Percentiles rank a stretch among this genome's conserved stretches.
Conservation (phyloP, 148 eudicot genomes). For the Camellia sinensis region DNA sequence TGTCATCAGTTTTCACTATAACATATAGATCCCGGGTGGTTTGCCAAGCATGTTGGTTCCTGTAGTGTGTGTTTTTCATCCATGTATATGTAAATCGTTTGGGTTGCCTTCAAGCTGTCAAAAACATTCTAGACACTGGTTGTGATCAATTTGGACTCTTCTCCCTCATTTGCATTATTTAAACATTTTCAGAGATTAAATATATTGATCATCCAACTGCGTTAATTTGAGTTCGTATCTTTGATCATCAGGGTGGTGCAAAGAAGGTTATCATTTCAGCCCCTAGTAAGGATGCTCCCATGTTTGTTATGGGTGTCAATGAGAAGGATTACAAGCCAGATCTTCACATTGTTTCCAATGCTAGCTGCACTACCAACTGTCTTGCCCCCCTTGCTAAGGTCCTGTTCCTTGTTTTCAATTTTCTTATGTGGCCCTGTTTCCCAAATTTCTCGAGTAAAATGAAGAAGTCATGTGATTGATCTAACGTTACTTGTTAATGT, state of each 20-base stretch:
- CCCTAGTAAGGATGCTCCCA: slow-evolving; percentile 66
- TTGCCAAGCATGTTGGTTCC: neutral
- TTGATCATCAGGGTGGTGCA: slow-evolving; percentile 52
- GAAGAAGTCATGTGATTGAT: neutral
- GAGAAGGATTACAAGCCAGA: slow-evolving; percentile 62
- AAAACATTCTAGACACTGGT: neutral
- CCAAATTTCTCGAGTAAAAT: neutral
- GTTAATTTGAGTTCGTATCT: neutral
- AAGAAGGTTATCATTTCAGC: slow-evolving; percentile 66
- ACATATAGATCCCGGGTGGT: neutral
- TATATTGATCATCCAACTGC: neutral
- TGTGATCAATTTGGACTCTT: slow-evolving; percentile 1
- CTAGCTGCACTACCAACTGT: slow-evolving; percentile 55
- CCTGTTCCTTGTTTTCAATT: neutral
- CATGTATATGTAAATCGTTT: neutral
- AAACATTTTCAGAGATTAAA: neutral
- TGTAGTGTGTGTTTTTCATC: neutral
- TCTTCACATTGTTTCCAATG: slow-evolving; percentile 57
- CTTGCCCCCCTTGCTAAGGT: slow-evolving; percentile 51
- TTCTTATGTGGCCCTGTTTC: neutral
- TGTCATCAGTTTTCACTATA: no score
- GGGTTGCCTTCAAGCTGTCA: neutral
- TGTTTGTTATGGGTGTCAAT: slow-evolving; percentile 76
- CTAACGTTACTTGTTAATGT: neutral
- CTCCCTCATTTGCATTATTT: neutral